A percentile compares a stretch with the other conserved stretches of the same genome.
Evolutionary conservation across 352 stramenopile genomes (phyloP).

Genomic region (Pythium myriotylum): DNA sequence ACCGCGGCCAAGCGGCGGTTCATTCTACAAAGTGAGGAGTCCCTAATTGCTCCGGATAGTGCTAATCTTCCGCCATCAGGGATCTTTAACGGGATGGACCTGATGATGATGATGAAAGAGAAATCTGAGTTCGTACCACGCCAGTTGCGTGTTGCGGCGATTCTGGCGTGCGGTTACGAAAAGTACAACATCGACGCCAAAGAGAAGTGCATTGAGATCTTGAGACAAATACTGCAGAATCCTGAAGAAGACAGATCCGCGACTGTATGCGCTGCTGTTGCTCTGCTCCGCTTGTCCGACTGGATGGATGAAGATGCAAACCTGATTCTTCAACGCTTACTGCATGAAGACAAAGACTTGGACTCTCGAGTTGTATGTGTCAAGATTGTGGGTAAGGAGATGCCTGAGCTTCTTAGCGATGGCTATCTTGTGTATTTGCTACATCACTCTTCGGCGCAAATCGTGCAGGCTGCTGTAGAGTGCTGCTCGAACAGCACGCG

Average conservation of each 20-base stretch:
- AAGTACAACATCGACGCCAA: slow-evolving; percentile 59
- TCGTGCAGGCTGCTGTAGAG: slow-evolving; percentile 79
- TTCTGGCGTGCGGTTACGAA: slow-evolving; percentile 79
- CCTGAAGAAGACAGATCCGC: slow-evolving; percentile 68
- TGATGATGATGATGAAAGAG: slow-evolving; percentile 83
- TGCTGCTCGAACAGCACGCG: slow-evolving; percentile 79
- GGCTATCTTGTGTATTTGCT: slow-evolving; percentile 86
- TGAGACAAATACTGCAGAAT: slow-evolving; percentile 62
- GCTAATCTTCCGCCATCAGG: slow-evolving; percentile 49
- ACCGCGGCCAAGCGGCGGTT: slow-evolving; percentile 71
- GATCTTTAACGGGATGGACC: slow-evolving; percentile 82
- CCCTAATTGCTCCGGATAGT: slow-evolving; percentile 57
- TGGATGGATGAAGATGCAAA: slow-evolving; percentile 90
- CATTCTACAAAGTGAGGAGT: slow-evolving; percentile 63
- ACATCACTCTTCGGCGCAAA: slow-evolving; percentile 66
- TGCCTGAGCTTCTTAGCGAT: slow-evolving; percentile 81
- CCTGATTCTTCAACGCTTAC: slow-evolving; percentile 69
- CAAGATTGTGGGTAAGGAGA: slow-evolving; percentile 80
- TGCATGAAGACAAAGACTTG: slow-evolving; percentile 77
- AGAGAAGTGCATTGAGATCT: slow-evolving; percentile 61
- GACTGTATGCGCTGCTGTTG: slow-evolving; percentile 73
- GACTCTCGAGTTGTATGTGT: slow-evolving; percentile 78
- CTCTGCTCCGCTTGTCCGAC: slow-evolving; percentile 68
- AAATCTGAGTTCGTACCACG: slow-evolving; percentile 58
- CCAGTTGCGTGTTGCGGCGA: slow-evolving; percentile 70